Evolutionary conservation across 768 basidiomycete species (phyloP).

Genomic region (Leccinum arenicola): DNA sequence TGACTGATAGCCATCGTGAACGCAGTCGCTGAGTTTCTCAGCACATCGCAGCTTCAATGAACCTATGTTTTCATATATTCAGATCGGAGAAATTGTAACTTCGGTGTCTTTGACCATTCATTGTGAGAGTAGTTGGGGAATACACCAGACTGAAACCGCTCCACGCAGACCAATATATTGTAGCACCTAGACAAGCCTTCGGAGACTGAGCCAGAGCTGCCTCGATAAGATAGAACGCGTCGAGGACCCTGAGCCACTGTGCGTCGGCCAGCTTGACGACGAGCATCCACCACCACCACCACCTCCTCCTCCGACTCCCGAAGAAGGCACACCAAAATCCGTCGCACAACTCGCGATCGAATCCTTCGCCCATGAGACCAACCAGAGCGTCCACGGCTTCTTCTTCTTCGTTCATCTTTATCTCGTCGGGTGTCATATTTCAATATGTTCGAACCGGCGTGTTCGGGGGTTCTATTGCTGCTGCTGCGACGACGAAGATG

Average conservation of each 20-base stretch:
- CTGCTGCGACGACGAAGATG: background rate
- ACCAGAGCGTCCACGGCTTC: slow-evolving; percentile 34
- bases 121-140: background rate
- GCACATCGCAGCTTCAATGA: background rate
- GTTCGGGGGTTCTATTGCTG: background rate
- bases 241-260: background rate
- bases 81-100: background rate
- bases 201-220: background rate
- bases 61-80: background rate
- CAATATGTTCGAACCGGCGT: background rate
- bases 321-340: slow-evolving; percentile 37
- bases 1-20: slow-evolving; percentile 1
- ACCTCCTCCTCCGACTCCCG: background rate
- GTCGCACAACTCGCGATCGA: slow-evolving; percentile 47
- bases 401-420: slow-evolving; percentile 23
- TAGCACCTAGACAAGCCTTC: background rate
- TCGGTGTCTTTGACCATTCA: background rate
- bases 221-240: background rate
- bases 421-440: slow-evolving; percentile 19
- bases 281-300: background rate
- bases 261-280: slow-evolving; percentile 1
- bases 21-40: background rate
- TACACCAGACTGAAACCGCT: background rate
- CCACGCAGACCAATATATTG: background rate
- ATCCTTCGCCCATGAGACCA: slow-evolving; percentile 38